These are phyloP conservation scores for Artemisia argyi DNA, from an alignment of 129 eudicot species.

Conservation along the genomic window DNA sequence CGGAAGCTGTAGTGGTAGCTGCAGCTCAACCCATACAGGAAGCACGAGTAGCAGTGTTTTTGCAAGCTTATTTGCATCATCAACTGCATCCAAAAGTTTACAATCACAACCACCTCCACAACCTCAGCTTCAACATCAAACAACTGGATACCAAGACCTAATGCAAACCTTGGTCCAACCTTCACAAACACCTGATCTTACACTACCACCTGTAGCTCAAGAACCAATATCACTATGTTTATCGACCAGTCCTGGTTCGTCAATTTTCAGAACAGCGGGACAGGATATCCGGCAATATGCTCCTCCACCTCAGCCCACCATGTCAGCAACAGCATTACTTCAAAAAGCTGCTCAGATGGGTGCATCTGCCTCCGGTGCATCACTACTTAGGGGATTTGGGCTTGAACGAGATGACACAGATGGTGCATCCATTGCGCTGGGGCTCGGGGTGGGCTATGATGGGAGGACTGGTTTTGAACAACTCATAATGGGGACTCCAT, in stretches of 20 bases:
- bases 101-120: conserved; percentile 27
- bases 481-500: conserved; percentile 88
- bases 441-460: conserved; percentile 71
- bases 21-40: conserved; percentile 62
- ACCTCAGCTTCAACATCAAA: conserved; percentile 27
- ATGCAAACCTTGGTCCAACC: conserved; percentile 47
- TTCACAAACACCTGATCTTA: conserved; percentile 34
- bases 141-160: conserved; percentile 53
- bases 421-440: conserved; percentile 62
- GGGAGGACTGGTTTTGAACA: conserved; percentile 85
- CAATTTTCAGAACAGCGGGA: conserved; percentile 55
- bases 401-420: conserved; percentile 61
- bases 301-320: conserved; percentile 78
- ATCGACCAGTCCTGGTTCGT: conserved; percentile 70
- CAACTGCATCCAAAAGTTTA: conserved; percentile 58
- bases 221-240: conserved; percentile 81
- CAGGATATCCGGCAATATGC: conserved; percentile 77
- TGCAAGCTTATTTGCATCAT: conserved; percentile 85
- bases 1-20: conserved; percentile 53
- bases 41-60: conserved; percentile 77
- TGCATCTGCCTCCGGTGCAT: conserved; percentile 70
- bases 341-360: conserved; percentile 99
- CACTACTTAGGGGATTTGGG: conserved; percentile 78
- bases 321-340: conserved; percentile 95
- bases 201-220: conserved; percentile 48